Conservation (phyloP, 768 basidiomycete species). For the Psilocybe sp. region DNA sequence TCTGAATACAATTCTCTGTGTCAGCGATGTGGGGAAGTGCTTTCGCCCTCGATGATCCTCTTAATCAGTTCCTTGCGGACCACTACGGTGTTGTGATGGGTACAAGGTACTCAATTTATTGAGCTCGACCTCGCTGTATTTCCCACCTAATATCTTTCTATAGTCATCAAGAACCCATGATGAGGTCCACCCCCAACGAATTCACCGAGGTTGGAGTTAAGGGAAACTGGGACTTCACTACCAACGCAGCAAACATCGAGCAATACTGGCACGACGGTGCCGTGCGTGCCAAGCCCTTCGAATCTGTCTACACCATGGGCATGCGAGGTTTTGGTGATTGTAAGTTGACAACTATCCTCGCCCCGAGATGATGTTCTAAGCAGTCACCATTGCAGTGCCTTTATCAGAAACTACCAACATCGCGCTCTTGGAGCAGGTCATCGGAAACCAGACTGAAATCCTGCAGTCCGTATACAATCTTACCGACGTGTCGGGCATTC, state of each 20-base stretch:
- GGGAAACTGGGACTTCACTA: constrained; percentile 63
- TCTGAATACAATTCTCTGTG: not conserved
- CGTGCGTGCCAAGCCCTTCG: constrained; percentile 54
- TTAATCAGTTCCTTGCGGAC: constrained; percentile 63
- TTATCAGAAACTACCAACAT: constrained; percentile 51
- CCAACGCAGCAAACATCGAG: constrained; percentile 53
- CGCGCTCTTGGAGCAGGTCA: constrained; percentile 49
- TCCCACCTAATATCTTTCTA: not conserved
- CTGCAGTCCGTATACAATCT: constrained; percentile 48
- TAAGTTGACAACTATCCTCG: constrained; percentile 19
- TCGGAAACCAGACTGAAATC: constrained; percentile 60
- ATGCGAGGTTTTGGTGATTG: constrained; percentile 65
- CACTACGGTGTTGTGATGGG: constrained; percentile 71
- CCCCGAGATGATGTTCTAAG: not conserved
- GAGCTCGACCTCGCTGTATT: not conserved
- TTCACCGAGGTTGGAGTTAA: constrained; percentile 49
- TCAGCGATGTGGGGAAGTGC: constrained; percentile 46
- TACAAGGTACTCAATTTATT: constrained; percentile 40
- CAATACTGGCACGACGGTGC: constrained; percentile 62
- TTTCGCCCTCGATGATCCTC: constrained; percentile 56
- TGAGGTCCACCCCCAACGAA: constrained; percentile 66
- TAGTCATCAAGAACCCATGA: constrained; percentile 75
- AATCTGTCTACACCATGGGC: constrained; percentile 64
- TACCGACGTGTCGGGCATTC: constrained; percentile 45
- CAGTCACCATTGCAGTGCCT: constrained; percentile 35